Base-by-base conservation (phyloP, 768 basidiomycete species). In the Trametes sanguinea region DNA sequence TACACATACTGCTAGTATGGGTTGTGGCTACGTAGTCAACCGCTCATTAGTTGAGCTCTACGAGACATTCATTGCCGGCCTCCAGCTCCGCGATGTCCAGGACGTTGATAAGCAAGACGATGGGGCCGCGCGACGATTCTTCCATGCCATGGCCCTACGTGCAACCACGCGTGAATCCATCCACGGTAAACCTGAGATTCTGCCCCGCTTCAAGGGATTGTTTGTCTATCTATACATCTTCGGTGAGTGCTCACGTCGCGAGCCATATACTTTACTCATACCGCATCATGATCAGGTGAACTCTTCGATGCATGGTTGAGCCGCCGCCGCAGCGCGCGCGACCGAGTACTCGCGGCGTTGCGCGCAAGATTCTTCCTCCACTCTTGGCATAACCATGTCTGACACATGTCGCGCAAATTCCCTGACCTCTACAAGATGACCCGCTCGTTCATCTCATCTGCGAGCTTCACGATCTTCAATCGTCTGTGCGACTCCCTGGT, bases 41-140 rank as follows among this genome's bases (percentile, higher is more conserved):
- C 42, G 58, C 1, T 59, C 66, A 2, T 61, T 74, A 6, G 64
- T 74, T 32, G n/a, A n/a, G 44, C 53, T 8, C 63, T 74, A 6
- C 57, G 65, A 3, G 35, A 61, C 11, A 65, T 61, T 0, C 14
- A 11, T 7, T 14, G n/a, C 65, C 2, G 70, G 70, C 4, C 51
- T 70, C 4, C 47, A 68, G 13, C 50, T 44, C 4, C 51, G 59
- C 1, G 71, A 74, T 61, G 65, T 74, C 1, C 22, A 70, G 5
- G 63, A 73, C 46, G 64, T 67, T 2, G 71, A 73, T 48, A 73
- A 74, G 45, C 71, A 74, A 47, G 72, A 74, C 53, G 73, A 74
- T 56, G 72, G 72, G 2, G 68, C 72, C 1, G 73, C 73, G 0
- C 63, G 69, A 2, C 60, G 67, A 2, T 7, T 69, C 2, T 74